Percentiles rank a stretch among this genome's conserved stretches.
Evolutionary conservation across 1,284 basidiomycete species (phyloP).

Genomic region (Trichosporon inkin): DNA sequence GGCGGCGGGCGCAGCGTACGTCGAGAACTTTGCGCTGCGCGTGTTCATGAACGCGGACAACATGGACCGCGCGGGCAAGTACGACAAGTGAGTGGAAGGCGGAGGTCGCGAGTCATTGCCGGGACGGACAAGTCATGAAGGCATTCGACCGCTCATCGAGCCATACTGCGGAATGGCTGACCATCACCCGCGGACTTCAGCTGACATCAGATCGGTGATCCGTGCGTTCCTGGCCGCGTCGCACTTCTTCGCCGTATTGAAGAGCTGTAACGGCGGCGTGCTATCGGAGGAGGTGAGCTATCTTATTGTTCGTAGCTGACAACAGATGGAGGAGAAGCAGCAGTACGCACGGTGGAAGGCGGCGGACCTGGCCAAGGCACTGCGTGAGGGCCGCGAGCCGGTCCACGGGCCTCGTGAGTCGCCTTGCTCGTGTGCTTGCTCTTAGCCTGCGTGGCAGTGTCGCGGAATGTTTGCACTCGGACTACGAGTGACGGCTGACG

Average conservation of each 20-base stretch:
- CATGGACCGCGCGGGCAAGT: slow-evolving; percentile 65
- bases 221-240: slow-evolving; percentile 49
- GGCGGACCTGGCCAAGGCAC: slow-evolving; percentile 48
- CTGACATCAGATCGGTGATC: slow-evolving; percentile 39
- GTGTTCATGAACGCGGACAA: slow-evolving; percentile 87
- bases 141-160: no score
- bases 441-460: no score
- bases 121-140: no score
- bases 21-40: slow-evolving; percentile 89
- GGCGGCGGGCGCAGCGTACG: slow-evolving; percentile 73
- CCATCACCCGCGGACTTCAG: no score
- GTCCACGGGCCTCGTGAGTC: slow-evolving; percentile 47
- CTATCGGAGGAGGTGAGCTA: slow-evolving; percentile 47
- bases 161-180: neutral
- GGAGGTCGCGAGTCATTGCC: no score
- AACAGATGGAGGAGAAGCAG: slow-evolving; percentile 50
- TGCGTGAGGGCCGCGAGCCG: slow-evolving; percentile 46
- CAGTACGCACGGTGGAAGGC: slow-evolving; percentile 52
- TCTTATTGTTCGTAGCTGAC: slow-evolving; percentile 12
- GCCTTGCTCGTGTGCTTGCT: no score
- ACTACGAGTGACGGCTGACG: no score
- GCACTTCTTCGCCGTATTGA: slow-evolving; percentile 50
- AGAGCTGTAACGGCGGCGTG: slow-evolving; percentile 45
- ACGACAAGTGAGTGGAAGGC: slow-evolving; percentile 59
- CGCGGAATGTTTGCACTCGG: neutral